A percentile compares a stretch with the other conserved stretches of the same genome.
Evolutionary conservation across 2,329 filamentous ascomycete genomes (phyloP).

Genomic region (Pestalotiopsis sp.): DNA sequence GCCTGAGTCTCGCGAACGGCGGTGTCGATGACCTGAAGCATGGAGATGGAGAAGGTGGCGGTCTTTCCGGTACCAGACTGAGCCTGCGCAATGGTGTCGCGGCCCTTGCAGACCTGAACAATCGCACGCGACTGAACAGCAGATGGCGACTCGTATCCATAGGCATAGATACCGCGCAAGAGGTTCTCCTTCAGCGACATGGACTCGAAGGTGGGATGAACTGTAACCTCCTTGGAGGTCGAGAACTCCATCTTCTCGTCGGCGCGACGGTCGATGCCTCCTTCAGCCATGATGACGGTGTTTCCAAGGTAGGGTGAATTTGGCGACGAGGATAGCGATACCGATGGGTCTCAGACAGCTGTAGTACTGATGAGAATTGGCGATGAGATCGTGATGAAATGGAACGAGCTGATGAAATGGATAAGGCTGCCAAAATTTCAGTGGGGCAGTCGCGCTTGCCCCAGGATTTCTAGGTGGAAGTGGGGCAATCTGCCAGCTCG

Average conservation of each 20-base stretch:
- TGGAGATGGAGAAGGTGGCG: constrained; percentile 93
- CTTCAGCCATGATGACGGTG: constrained; percentile 77
- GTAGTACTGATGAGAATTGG: neutral
- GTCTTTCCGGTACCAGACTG: constrained; percentile 98
- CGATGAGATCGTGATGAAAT: neutral
- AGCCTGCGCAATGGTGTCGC: constrained; percentile 97
- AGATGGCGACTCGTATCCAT: constrained; percentile 97
- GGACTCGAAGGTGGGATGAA: constrained; percentile 89
- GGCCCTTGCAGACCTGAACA: constrained; percentile 98
- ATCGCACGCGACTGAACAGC: constrained; percentile 98
- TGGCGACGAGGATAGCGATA: neutral
- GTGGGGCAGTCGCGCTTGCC: constrained; percentile 14
- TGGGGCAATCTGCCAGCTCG: neutral
- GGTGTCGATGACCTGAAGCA: constrained; percentile 94
- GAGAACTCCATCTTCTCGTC: constrained; percentile 98
- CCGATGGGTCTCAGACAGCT: neutral
- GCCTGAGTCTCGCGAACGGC: constrained; percentile 92
- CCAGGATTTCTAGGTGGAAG: neutral
- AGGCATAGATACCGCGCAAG: constrained; percentile 95
- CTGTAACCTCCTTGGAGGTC: constrained; percentile 96
- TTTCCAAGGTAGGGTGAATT: neutral
- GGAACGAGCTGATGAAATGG: constrained; percentile 7
- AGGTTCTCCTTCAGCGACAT: constrained; percentile 99
- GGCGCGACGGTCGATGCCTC: constrained; percentile 81
- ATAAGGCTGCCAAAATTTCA: constrained; percentile 16